phyloP scores from a whole-genome alignment of 148 eudicot genomes.

The Spergularia bocconei region DNA sequence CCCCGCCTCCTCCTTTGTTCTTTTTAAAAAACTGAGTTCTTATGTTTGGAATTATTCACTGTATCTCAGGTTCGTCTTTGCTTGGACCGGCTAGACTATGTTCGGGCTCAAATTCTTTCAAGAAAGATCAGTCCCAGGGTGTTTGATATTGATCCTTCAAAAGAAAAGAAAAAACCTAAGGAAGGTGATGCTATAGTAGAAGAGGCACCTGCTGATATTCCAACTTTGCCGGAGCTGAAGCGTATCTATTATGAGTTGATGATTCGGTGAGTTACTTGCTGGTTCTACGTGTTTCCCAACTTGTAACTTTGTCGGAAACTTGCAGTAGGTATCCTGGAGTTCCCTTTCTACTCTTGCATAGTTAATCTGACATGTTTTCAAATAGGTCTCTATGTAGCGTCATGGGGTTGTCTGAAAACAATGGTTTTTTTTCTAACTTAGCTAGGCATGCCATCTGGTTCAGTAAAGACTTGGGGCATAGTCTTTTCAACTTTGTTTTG shows the following conservation, averaged over 20 bases:
- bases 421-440: too few species aligned
- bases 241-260: slow-evolving; percentile 69
- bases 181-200: slow-evolving; percentile 78
- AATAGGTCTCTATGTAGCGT: too few species aligned
- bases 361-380: too few species aligned
- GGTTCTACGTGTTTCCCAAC: neutral
- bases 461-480: too few species aligned
- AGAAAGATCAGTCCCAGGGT: slow-evolving; percentile 88
- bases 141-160: slow-evolving; percentile 73
- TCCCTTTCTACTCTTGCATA: too few species aligned
- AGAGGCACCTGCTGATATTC: slow-evolving; percentile 83
- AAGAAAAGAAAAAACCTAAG: slow-evolving; percentile 84
- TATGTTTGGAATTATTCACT: slow-evolving; percentile 9
- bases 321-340: neutral
- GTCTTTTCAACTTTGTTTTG: neutral
- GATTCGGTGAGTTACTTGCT: slow-evolving; percentile 54
- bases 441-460: too few species aligned
- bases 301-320: neutral
- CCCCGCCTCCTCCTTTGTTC: neutral
- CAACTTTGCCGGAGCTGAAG: slow-evolving; percentile 67
- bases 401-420: too few species aligned
- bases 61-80: slow-evolving; percentile 78
- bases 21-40: neutral
- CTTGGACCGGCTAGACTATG: slow-evolving; percentile 83
- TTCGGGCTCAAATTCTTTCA: slow-evolving; percentile 93